A percentile compares a stretch with the other conserved stretches of the same genome.
Evolutionary conservation across 768 basidiomycete genomes (phyloP).

Genomic region (Mycena galericulata): DNA sequence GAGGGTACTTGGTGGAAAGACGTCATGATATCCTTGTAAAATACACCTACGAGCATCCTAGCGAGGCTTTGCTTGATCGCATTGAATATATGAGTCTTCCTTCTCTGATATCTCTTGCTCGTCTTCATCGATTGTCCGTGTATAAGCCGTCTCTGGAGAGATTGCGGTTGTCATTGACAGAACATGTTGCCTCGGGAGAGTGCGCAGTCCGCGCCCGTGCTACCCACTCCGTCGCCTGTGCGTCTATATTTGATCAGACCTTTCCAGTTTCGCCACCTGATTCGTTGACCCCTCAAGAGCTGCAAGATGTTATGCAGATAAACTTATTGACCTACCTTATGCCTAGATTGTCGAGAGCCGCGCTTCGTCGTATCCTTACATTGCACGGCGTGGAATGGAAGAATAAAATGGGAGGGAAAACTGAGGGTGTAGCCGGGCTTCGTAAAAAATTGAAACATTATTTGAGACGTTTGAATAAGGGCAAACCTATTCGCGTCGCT

Average conservation of each 20-base stretch:
- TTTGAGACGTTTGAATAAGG: background rate
- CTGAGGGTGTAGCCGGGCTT: background rate
- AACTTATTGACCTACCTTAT: background rate
- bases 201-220: background rate
- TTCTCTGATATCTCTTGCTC: background rate
- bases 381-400: background rate
- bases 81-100: background rate
- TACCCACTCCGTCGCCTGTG: background rate
- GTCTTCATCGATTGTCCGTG: background rate
- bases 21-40: background rate
- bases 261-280: background rate
- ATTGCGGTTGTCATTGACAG: background rate
- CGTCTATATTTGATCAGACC: background rate
- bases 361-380: background rate
- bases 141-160: background rate
- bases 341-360: background rate
- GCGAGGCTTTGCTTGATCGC: background rate
- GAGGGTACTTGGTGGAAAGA: background rate
- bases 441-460: background rate
- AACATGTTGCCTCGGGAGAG: background rate
- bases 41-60: background rate
- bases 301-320: background rate
- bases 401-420: no score
- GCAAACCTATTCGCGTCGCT: background rate
- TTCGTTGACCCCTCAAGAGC: background rate